Conservation (phyloP, 495 filamentous ascomycete genomes). For the Hyaloscypha variabilis region DNA sequence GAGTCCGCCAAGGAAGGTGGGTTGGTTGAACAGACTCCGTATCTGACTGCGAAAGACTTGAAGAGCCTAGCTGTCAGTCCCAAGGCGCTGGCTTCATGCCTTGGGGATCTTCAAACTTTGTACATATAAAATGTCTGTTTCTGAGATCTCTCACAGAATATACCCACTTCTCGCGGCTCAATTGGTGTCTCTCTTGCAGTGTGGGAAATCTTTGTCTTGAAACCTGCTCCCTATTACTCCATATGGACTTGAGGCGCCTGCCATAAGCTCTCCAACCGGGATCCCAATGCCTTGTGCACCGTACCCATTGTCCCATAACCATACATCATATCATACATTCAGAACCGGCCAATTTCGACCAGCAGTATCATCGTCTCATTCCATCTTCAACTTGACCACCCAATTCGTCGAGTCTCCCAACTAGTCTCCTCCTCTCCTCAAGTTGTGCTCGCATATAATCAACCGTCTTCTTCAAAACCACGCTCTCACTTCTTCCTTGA, state of each 20-base stretch:
- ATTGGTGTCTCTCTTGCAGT: background rate
- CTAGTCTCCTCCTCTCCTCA: conserved; percentile 60
- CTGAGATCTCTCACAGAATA: background rate
- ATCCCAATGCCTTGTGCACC: background rate
- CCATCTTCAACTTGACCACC: conserved; percentile 59
- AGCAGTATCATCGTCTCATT: conserved; percentile 18
- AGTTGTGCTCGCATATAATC: conserved; percentile 71
- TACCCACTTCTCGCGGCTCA: background rate
- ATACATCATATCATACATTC: background rate
- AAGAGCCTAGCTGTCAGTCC: conserved; percentile 13
- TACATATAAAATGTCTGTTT: background rate
- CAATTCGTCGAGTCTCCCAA: conserved; percentile 61
- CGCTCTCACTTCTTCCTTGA: conserved; percentile 81
- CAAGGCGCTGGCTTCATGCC: conserved; percentile 1
- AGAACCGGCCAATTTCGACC: background rate
- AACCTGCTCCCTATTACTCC: background rate
- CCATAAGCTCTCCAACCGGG: background rate
- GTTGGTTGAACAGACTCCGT: background rate
- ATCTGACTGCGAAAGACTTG: conserved; percentile 2
- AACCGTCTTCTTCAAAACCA: conserved; percentile 77
- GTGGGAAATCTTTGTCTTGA: background rate
- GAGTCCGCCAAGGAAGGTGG: background rate
- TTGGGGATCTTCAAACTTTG: background rate
- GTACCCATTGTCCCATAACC: background rate
- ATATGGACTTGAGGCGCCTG: background rate